Evolutionary conservation across 176 grass and related monocot genomes (phyloP).

Genomic region (Avena sativa): DNA sequence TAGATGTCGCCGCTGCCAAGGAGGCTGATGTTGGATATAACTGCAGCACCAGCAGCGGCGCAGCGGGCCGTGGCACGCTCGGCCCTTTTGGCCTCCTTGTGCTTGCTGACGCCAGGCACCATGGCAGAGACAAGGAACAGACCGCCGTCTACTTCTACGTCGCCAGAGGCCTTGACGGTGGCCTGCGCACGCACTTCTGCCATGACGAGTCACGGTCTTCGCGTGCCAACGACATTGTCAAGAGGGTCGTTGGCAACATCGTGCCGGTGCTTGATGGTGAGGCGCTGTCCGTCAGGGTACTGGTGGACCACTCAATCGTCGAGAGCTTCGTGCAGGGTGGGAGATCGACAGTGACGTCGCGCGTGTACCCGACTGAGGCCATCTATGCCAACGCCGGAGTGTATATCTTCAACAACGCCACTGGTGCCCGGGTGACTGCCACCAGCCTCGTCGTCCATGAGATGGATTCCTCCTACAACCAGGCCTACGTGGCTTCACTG

Average conservation of each 20-base stretch:
- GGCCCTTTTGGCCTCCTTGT: slow-evolving; percentile 90
- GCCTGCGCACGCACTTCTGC: slow-evolving; percentile 77
- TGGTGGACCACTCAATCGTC: slow-evolving; percentile 95
- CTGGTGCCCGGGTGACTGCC: slow-evolving; percentile 47
- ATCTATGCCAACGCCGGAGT: slow-evolving; percentile 72
- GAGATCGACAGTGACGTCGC: slow-evolving; percentile 70
- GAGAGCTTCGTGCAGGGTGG: slow-evolving; percentile 85
- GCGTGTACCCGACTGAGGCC: slow-evolving; percentile 86
- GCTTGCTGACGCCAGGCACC: slow-evolving; percentile 53
- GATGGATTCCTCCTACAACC: slow-evolving; percentile 79
- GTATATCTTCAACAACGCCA: slow-evolving; percentile 95
- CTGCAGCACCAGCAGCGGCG: slow-evolving; percentile 80
- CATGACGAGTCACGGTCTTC: slow-evolving; percentile 93
- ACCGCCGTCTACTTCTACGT: slow-evolving; percentile 92
- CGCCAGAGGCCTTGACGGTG: slow-evolving; percentile 57
- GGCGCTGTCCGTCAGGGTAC: slow-evolving; percentile 57
- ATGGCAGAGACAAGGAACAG: slow-evolving; percentile 41
- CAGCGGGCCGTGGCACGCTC: slow-evolving; percentile 47
- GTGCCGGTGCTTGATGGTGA: slow-evolving; percentile 76
- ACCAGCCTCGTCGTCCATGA: slow-evolving; percentile 71
- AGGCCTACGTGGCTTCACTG: slow-evolving; percentile 39
- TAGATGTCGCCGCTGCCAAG: slow-evolving; percentile 18
- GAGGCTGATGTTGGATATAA: slow-evolving; percentile 73
- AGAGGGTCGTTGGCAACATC: slow-evolving; percentile 75
- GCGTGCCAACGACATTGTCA: slow-evolving; percentile 73